Evolutionary conservation across 495 filamentous ascomycete genomes (phyloP), one percentile per base, ranked within the genome.

Genomic region (Ascodesmis nigricans): DNA sequence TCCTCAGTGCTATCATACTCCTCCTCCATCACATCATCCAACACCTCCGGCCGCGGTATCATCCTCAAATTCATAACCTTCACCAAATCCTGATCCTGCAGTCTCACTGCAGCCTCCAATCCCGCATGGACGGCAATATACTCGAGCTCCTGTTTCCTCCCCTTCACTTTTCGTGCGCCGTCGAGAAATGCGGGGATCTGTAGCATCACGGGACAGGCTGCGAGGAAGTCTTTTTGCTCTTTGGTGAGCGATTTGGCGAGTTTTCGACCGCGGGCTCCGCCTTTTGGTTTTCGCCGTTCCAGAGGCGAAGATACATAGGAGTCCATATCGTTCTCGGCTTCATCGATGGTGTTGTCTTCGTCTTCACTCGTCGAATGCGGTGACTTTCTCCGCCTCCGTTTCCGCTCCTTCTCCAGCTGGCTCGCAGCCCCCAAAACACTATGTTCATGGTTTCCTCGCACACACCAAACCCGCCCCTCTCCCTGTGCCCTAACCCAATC

Each of bases 11-110:
- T 73, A 19, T 67, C 45, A 59, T 68, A 25, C 5, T 48, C 49
- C 49, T 48, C 51, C 23, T 52, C 48, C 9, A 34, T 37, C 15
- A 45, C 43, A 8, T 35, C 15, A 6, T 33, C 27, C 9, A 30
- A 17, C 11, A 16, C 14, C n/a, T 30, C 5, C 25, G 52, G 49
- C 1, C 53, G 29, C n/a, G 36, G 40, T 8, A n/a, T n/a, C n/a
- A 69, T 78, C 30, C 78, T 69, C 81, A 97, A 91, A 45, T 76
- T 83, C 82, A 95, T 93, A 9, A 75, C 73, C 28, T 69, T 68
- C 45, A 66, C 67, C 0, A 81, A 72, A 55, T 91, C 38, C 31
- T 52, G 49, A 36, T 65, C 59, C 31, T 75, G 62, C 3, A 91
- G 58, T 0, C 62, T 52, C 4, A 91, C 58, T 0, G 66, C 75